These are phyloP conservation scores for Buxus sempervirens DNA, from an alignment of 164 flowering plant genomes.

Conservation along the genomic window DNA sequence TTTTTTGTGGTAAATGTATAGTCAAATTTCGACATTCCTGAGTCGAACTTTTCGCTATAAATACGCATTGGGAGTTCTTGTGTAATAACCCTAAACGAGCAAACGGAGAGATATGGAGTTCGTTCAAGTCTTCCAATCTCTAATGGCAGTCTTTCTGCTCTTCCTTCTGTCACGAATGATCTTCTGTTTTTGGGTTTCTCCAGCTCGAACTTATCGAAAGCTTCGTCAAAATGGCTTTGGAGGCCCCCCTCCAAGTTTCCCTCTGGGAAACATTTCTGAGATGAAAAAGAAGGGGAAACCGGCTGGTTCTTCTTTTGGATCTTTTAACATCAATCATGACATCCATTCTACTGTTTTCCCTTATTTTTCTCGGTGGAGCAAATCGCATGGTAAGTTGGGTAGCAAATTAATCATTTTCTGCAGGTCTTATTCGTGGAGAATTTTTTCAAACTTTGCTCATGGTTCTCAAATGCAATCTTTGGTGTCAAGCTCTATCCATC, in stretches of 20 bases:
- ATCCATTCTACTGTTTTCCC: slow-evolving; percentile 54
- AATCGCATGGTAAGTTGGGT: slow-evolving; percentile 49
- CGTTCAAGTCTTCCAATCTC: slow-evolving; percentile 4
- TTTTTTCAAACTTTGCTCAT: too few relatives aligned
- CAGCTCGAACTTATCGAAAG: slow-evolving; percentile 25
- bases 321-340: slow-evolving; percentile 33
- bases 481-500: too few relatives aligned
- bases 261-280: slow-evolving; percentile 49
- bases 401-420: too few relatives aligned
- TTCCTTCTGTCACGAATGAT: slow-evolving; percentile 14
- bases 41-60: too few relatives aligned
- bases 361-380: slow-evolving; percentile 51
- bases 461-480: too few relatives aligned
- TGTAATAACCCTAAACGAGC: too few relatives aligned
- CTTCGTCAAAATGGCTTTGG: slow-evolving; percentile 37
- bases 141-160: slow-evolving; percentile 9
- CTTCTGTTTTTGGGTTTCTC: slow-evolving; percentile 39
- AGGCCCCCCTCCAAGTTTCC: slow-evolving; percentile 62
- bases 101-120: slow-evolving; percentile 12
- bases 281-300: slow-evolving; percentile 33
- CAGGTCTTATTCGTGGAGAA: too few relatives aligned
- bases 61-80: too few relatives aligned
- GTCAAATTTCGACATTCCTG: too few relatives aligned
- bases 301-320: not conserved
- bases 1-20: too few relatives aligned